Evolutionary conservation across 192 early-diverging fungal species (phyloP).

Genomic region (Linnemannia exigua): DNA sequence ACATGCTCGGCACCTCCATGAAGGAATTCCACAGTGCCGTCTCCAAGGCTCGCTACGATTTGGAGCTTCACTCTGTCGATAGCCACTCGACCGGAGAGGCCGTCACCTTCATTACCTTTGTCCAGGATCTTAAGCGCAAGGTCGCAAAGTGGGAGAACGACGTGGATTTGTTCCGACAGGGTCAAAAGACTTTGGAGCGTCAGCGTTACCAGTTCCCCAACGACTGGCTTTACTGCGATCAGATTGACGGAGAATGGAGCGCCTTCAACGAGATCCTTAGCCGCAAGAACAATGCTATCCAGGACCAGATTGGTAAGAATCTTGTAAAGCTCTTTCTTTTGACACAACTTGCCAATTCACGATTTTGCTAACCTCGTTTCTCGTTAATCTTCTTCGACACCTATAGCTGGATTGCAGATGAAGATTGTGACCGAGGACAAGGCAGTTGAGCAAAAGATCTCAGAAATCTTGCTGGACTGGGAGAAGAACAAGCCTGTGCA

Average conservation of each 20-base stretch:
- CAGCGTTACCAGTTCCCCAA: slow-evolving; percentile 95
- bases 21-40: slow-evolving; percentile 82
- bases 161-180: slow-evolving; percentile 90
- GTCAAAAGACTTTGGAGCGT: slow-evolving; percentile 93
- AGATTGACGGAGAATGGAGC: slow-evolving; percentile 98
- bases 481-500: slow-evolving; percentile 95
- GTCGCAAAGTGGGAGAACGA: slow-evolving; percentile 82
- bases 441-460: slow-evolving; percentile 86
- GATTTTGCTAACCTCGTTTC: neutral
- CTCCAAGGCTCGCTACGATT: slow-evolving; percentile 81
- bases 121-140: slow-evolving; percentile 94
- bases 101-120: slow-evolving; percentile 94
- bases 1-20: slow-evolving; percentile 85
- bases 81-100: slow-evolving; percentile 90
- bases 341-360: neutral
- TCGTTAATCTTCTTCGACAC: slow-evolving; percentile 20
- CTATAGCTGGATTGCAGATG: slow-evolving; percentile 82
- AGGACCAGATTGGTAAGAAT: slow-evolving; percentile 89
- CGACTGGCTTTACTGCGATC: slow-evolving; percentile 96
- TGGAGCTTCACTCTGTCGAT: slow-evolving; percentile 92
- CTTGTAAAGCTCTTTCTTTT: neutral
- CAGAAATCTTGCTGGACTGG: slow-evolving; percentile 90
- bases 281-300: slow-evolving; percentile 92
- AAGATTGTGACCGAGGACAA: slow-evolving; percentile 97
- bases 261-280: slow-evolving; percentile 95